Percentiles rank a stretch among this genome's conserved stretches.
Evolutionary conservation across 805 yeast genomes (phyloP).

Genomic region (Ogataea glucozyma): DNA sequence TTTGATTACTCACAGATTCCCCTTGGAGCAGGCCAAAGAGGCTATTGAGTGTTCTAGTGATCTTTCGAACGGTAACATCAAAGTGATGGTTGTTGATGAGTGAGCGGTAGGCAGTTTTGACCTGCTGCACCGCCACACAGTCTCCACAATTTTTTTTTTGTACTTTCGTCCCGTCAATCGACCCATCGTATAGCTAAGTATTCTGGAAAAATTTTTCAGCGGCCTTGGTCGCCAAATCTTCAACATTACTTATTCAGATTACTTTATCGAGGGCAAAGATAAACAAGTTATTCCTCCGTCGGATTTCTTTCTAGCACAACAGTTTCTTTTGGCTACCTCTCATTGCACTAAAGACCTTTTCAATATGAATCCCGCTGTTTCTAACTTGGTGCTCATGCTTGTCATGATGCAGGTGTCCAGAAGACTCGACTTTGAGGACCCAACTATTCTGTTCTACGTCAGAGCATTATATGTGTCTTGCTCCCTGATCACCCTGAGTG

Average conservation of each 20-base stretch:
- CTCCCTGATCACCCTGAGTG: slow-evolving; percentile 60
- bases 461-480: slow-evolving; percentile 71
- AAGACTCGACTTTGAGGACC: slow-evolving; percentile 85
- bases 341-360: background rate
- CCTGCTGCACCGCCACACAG: background rate
- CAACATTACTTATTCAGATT: slow-evolving; percentile 4
- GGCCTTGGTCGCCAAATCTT: slow-evolving; percentile 9
- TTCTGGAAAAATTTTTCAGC: slow-evolving; percentile 7
- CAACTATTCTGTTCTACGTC: slow-evolving; percentile 67
- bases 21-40: slow-evolving; percentile 45
- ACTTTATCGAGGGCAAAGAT: slow-evolving; percentile 6
- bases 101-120: background rate
- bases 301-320: background rate
- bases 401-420: slow-evolving; percentile 95
- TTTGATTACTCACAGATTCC: slow-evolving; percentile 50
- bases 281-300: background rate
- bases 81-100: slow-evolving; percentile 40
- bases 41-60: slow-evolving; percentile 44
- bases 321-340: background rate
- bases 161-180: background rate
- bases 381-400: slow-evolving; percentile 87
- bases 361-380: slow-evolving; percentile 81
- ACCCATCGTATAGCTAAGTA: background rate
- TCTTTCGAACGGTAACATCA: slow-evolving; percentile 46
- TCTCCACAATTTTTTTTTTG: background rate